phyloP scores from a whole-genome alignment of 2,329 filamentous ascomycete species.

The Lecanicillium sp. region DNA sequence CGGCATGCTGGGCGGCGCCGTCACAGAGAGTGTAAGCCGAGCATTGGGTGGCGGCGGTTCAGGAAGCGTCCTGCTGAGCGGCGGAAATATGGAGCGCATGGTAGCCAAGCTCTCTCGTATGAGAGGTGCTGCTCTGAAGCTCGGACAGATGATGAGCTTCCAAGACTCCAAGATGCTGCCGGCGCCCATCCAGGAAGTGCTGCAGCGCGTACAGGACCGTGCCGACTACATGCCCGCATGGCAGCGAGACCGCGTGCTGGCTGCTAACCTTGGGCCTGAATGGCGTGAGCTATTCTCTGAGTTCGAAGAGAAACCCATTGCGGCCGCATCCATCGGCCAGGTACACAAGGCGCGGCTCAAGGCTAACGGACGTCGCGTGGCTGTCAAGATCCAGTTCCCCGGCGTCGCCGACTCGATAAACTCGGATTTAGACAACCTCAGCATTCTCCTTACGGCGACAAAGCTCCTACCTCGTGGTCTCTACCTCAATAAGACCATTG shows the following conservation, averaged over 20 bases:
- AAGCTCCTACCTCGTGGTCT: constrained; percentile 84
- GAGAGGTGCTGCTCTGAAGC: constrained; percentile 92
- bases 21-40: constrained; percentile 77
- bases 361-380: constrained; percentile 68
- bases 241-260: constrained; percentile 81
- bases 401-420: constrained; percentile 95
- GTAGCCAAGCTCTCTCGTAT: constrained; percentile 91
- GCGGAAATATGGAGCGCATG: constrained; percentile 85
- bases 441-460: constrained; percentile 83
- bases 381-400: constrained; percentile 96
- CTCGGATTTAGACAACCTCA: constrained; percentile 90
- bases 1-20: constrained; percentile 89
- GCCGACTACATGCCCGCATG: constrained; percentile 97
- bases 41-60: constrained; percentile 61
- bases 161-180: constrained; percentile 96
- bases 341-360: constrained; percentile 81
- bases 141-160: constrained; percentile 97
- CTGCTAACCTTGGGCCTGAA: constrained; percentile 68
- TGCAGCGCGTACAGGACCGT: constrained; percentile 91
- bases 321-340: constrained; percentile 94
- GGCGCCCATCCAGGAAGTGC: constrained; percentile 74
- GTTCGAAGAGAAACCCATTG: constrained; percentile 88
- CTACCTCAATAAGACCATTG: constrained; percentile 95
- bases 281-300: constrained; percentile 79
- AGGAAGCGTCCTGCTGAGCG: constrained; percentile 81